Evolutionary conservation across 140 eudicot species (phyloP).

Genomic region (Senecio squalidus): DNA sequence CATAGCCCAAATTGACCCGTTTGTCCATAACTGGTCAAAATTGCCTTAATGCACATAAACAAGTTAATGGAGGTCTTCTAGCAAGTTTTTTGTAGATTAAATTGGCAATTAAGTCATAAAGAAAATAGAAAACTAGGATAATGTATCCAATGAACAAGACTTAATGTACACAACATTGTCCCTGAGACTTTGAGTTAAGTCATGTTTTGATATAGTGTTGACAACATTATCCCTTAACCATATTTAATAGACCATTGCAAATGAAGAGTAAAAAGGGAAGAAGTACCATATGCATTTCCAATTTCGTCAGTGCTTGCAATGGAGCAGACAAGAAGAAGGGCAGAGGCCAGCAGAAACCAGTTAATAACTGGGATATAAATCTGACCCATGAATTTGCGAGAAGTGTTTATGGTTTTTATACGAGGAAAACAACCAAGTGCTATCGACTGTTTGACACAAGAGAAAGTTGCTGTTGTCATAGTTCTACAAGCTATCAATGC

Average conservation of each 20-base stretch:
- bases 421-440: constrained; percentile 98
- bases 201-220: too few relatives aligned
- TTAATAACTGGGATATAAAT: constrained; percentile 90
- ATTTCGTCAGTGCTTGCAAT: constrained; percentile 81
- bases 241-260: constrained; percentile 8
- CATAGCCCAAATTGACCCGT: background rate
- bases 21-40: background rate
- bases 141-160: constrained; percentile 5
- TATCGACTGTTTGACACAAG: constrained; percentile 89
- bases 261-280: background rate
- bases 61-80: background rate
- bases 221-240: too few relatives aligned
- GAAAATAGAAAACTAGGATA: constrained; percentile 15
- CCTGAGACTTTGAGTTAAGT: too few relatives aligned
- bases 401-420: constrained; percentile 83
- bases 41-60: constrained; percentile 3
- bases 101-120: background rate
- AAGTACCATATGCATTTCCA: constrained; percentile 94
- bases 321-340: constrained; percentile 65
- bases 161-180: too few relatives aligned
- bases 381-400: constrained; percentile 97
- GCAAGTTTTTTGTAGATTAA: background rate
- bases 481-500: constrained; percentile 95
- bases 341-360: constrained; percentile 76
- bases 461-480: constrained; percentile 92